These are phyloP conservation scores for Globisporangium spinosum DNA, from an alignment of 352 stramenopile species.

Conservation along the genomic window DNA sequence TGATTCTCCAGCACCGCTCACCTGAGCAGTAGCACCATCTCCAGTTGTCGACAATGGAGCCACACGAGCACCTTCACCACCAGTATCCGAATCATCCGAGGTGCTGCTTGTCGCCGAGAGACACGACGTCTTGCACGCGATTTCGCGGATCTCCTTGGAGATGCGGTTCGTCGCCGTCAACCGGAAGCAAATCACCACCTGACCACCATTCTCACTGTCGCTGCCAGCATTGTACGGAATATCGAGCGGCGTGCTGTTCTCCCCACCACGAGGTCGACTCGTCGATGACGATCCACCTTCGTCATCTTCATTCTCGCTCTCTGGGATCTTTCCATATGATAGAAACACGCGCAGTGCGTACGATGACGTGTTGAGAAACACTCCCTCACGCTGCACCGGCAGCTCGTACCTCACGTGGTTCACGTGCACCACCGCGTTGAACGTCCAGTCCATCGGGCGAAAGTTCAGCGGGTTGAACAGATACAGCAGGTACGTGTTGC, in stretches of 20 bases:
- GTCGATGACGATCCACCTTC: conserved; percentile 10
- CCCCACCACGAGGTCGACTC: conserved; percentile 37
- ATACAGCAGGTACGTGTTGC: conserved; percentile 87
- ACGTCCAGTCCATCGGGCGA: conserved; percentile 80
- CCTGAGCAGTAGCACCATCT: background rate
- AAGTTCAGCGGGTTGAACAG: conserved; percentile 84
- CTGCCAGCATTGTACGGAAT: conserved; percentile 59
- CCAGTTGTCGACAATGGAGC: background rate
- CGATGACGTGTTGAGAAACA: conserved; percentile 74
- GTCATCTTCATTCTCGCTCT: conserved; percentile 26
- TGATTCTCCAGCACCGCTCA: background rate
- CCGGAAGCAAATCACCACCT: conserved; percentile 50
- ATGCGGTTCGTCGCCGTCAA: conserved; percentile 76
- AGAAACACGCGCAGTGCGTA: conserved; percentile 74
- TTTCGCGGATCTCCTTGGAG: conserved; percentile 51
- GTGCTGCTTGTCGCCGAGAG: conserved; percentile 33
- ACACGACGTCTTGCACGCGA: conserved; percentile 52
- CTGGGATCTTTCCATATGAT: conserved; percentile 76
- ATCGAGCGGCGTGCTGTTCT: conserved; percentile 51
- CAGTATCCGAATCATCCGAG: background rate
- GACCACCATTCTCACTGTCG: conserved; percentile 7
- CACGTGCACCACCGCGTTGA: conserved; percentile 60
- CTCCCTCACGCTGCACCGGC: conserved; percentile 67
- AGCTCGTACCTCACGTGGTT: conserved; percentile 44
- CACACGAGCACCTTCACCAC: conserved; percentile 1